phyloP scores from a whole-genome alignment of 169 alveolate species.

The Cryptosporidium baileyi region DNA sequence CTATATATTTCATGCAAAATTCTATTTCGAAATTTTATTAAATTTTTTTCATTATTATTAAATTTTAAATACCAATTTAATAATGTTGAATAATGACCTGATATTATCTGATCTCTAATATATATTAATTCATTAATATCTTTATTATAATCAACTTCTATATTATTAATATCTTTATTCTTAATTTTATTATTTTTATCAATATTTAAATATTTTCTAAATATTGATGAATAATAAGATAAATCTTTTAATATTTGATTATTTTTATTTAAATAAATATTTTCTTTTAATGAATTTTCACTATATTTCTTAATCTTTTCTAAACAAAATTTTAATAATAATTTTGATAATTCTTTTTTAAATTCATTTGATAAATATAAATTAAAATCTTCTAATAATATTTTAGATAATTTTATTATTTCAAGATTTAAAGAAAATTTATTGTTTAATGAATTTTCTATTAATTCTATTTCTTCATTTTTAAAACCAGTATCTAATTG shows the following conservation, averaged over 20 bases:
- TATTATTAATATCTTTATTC: not conserved
- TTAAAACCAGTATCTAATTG: slow-evolving; percentile 44
- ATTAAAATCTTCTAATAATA: not conserved
- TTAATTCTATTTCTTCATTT: slow-evolving; percentile 1
- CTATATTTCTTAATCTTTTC: slow-evolving; percentile 7
- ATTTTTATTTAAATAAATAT: not conserved
- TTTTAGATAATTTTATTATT: not conserved
- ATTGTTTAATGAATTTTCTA: not conserved
- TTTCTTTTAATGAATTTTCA: not conserved
- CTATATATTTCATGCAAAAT: slow-evolving; percentile 68
- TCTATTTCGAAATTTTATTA: not conserved
- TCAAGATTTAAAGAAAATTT: not conserved
- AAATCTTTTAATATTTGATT: not conserved
- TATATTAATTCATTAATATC: not conserved
- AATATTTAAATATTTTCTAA: not conserved
- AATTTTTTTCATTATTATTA: not conserved
- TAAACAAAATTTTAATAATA: slow-evolving; percentile 30
- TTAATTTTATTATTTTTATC: not conserved
- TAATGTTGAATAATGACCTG: slow-evolving; percentile 29
- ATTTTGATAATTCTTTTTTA: not conserved
- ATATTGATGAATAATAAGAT: slow-evolving; percentile 18
- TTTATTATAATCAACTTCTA: not conserved
- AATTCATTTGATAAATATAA: slow-evolving; percentile 22
- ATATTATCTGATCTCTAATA: slow-evolving; percentile 24
- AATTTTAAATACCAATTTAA: not conserved